Evolutionary conservation across 768 basidiomycete genomes (phyloP).

Genomic region (Panaeolus cyanescens): DNA sequence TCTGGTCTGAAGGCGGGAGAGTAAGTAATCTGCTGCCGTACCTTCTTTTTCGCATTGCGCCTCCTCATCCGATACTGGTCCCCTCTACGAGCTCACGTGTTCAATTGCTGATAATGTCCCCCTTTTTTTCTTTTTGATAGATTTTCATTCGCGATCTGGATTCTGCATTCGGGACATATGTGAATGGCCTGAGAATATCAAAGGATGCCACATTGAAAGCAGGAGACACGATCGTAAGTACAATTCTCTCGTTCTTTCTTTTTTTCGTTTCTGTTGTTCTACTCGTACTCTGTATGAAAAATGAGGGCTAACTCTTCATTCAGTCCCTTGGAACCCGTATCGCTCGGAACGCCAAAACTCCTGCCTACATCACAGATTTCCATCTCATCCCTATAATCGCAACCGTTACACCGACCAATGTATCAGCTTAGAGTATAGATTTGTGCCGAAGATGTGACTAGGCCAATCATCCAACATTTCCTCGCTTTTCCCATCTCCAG

Average conservation of each 20-base stretch:
- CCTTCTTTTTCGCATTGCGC: background rate
- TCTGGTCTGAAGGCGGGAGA: constrained; percentile 46
- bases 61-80: background rate
- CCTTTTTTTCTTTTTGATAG: constrained; percentile 27
- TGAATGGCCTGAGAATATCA: constrained; percentile 44
- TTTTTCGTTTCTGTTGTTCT: background rate
- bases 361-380: constrained; percentile 38
- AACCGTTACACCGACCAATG: constrained; percentile 36
- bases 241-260: constrained; percentile 3
- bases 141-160: constrained; percentile 48
- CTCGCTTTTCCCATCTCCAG: background rate
- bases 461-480: constrained; percentile 4
- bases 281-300: background rate
- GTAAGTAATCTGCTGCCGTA: constrained; percentile 20
- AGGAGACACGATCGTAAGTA: constrained; percentile 47
- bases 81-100: constrained; percentile 1
- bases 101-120: constrained; percentile 2
- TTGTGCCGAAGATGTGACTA: background rate
- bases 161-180: constrained; percentile 47
- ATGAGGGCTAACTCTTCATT: constrained; percentile 4
- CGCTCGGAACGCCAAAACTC: constrained; percentile 38
- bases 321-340: constrained; percentile 44
- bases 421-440: constrained; percentile 14
- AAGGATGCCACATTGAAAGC: constrained; percentile 36
- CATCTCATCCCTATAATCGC: constrained; percentile 50